Evolutionary conservation across 2,329 filamentous ascomycete genomes (phyloP).

Genomic region (Macrophomina tecta): DNA sequence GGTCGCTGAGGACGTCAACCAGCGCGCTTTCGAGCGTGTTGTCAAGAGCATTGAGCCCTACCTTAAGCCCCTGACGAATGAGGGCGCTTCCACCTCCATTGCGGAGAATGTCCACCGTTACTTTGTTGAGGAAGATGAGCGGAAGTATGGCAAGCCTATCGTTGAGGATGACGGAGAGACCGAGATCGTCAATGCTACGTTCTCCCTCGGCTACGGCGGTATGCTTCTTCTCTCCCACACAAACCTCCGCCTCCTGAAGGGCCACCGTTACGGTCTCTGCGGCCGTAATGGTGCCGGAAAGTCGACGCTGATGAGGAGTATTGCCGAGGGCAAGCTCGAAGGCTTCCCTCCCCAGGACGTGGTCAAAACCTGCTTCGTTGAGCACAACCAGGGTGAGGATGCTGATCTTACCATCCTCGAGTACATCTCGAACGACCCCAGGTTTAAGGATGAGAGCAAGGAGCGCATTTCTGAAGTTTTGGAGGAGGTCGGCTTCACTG

Average conservation of each 20-base stretch:
- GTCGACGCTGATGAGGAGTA: constrained; percentile 98
- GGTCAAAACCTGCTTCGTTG: constrained; percentile 94
- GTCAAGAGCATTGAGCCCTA: constrained; percentile 74
- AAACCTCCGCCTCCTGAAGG: constrained; percentile 91
- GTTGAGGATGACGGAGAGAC: constrained; percentile 90
- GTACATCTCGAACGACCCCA: constrained; percentile 88
- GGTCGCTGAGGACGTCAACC: constrained; percentile 87
- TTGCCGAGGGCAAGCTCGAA: constrained; percentile 93
- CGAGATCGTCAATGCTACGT: constrained; percentile 97
- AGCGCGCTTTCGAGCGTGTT: constrained; percentile 78
- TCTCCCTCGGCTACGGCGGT: constrained; percentile 95
- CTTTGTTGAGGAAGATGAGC: constrained; percentile 83
- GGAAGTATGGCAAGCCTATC: constrained; percentile 82
- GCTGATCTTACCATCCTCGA: constrained; percentile 95
- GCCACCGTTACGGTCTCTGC: constrained; percentile 95
- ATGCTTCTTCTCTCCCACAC: constrained; percentile 97
- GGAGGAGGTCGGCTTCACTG: constrained; percentile 89
- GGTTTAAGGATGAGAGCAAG: constrained; percentile 76
- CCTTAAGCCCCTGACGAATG: constrained; percentile 71
- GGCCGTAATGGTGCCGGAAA: constrained; percentile 97
- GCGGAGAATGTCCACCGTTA: constrained; percentile 76
- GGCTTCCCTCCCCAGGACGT: constrained; percentile 93
- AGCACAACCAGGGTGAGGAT: constrained; percentile 98
- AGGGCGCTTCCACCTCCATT: constrained; percentile 67
- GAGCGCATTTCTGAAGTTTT: constrained; percentile 86